Evolutionary conservation across 164 flowering plant genomes (phyloP).

Genomic region (Vitis riparia): DNA sequence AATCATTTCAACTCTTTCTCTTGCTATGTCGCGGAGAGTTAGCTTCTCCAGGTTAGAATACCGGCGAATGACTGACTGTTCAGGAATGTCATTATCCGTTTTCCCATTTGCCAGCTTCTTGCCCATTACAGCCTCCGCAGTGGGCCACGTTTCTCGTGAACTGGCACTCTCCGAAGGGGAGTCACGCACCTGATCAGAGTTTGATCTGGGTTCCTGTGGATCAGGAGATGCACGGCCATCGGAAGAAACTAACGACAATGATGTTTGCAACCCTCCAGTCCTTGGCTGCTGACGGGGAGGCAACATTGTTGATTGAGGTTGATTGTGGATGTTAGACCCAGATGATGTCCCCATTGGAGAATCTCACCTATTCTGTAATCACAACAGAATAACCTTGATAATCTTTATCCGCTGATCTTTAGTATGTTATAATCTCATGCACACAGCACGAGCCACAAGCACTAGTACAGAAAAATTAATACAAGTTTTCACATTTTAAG

Average conservation of each 20-base stretch:
- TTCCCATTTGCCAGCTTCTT: conserved; percentile 69
- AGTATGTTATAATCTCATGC: too few relatives aligned
- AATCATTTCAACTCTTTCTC: conserved; percentile 73
- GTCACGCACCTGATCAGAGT: conserved; percentile 64
- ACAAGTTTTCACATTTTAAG: too few relatives aligned
- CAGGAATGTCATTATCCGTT: conserved; percentile 56
- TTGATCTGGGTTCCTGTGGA: conserved; percentile 57
- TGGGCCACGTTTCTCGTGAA: conserved; percentile 88
- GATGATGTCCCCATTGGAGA: conserved; percentile 52
- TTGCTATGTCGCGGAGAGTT: conserved; percentile 68
- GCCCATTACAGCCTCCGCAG: conserved; percentile 44
- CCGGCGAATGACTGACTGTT: conserved; percentile 66
- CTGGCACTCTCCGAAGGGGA: conserved; percentile 97
- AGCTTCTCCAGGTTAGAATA: conserved; percentile 68
- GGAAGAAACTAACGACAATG: conserved; percentile 46
- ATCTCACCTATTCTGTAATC: background rate
- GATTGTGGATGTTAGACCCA: conserved; percentile 47
- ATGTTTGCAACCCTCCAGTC: conserved; percentile 46
- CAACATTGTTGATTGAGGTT: conserved; percentile 45
- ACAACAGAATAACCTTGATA: too few relatives aligned
- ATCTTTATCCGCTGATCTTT: too few relatives aligned
- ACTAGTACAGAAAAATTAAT: too few relatives aligned
- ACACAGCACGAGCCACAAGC: too few relatives aligned
- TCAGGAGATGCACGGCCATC: conserved; percentile 42
- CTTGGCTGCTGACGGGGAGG: conserved; percentile 64